Base-by-base conservation (phyloP, 1,284 basidiomycete genomes). In the Leccinum subfulvum region DNA sequence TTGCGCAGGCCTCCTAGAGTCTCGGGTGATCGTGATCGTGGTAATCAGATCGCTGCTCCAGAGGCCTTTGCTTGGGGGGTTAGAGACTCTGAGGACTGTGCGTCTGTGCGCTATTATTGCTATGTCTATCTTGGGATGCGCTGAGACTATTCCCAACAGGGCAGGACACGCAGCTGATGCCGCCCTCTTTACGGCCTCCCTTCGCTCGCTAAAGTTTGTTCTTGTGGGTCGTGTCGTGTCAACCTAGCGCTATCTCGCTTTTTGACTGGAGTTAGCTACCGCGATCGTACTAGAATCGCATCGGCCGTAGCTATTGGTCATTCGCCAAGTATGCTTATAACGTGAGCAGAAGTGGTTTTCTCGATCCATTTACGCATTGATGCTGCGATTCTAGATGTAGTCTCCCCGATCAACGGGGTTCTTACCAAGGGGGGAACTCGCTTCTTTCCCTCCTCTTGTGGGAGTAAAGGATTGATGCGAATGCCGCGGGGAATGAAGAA, bases 91-190 rank as follows among this genome's bases (percentile, higher is more conserved):
- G 41, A 51, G 54, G 10, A 28, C 57, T 30, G 58, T 60, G 55
- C 23, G 51, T 56, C 18, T 13, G 33, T 58, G 56, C 39, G 33
- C 21, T 41, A 49, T 62, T 47, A 61, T 67, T 54, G 68, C 60
- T 68, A 71, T 72, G 59, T 63, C 69, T 59, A 63, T 71, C 56
- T 69, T 66, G 54, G 69, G 68, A 62, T 37, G 35, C 37, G 59
- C 58, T 61, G 23, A 30, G 26, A 54, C 53, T 56, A 58, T 63
- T 60, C 68, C 63, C 58, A 70, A 63, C 57, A 9, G 60, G 62
- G 64, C 8, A 65, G 59, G 61, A 63, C 74, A 73, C 67, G 74
- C 73, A 63, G 73, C 53, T 75, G 71, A 73, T 76, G 74, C 35
- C 73, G 74, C 74, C 71, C 62, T 59, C 28, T 41, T 75, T 75